Evolutionary conservation across 345 rosid genomes (phyloP).

Genomic region (Iberis pinnata): DNA sequence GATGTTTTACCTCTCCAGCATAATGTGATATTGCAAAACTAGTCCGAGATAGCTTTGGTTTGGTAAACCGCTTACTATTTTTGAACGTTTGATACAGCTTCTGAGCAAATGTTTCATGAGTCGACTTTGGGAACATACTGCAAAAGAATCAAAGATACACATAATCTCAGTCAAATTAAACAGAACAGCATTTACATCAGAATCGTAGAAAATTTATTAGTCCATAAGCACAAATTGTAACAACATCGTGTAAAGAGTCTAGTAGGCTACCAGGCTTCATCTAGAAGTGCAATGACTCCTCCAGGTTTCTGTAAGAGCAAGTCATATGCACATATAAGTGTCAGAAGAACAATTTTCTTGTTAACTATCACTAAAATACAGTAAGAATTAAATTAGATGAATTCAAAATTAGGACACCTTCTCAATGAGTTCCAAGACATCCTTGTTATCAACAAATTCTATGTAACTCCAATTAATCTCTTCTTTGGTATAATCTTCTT

Average conservation of each 20-base stretch:
- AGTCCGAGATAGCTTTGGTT: constrained; percentile 98
- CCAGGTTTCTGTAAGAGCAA: constrained; percentile 85
- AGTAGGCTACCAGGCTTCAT: constrained; percentile 89
- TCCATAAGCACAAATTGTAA: constrained; percentile 12
- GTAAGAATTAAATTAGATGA: background rate
- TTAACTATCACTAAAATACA: background rate
- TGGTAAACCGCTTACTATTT: constrained; percentile 85
- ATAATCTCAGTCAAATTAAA: constrained; percentile 7
- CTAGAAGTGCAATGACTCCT: constrained; percentile 93
- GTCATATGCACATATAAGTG: constrained; percentile 7
- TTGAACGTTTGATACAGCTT: constrained; percentile 96
- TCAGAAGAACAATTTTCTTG: constrained; percentile 4
- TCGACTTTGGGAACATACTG: constrained; percentile 98
- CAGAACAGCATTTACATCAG: constrained; percentile 13
- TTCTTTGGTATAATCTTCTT: constrained; percentile 96
- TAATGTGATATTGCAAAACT: constrained; percentile 89
- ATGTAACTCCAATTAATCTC: constrained; percentile 99
- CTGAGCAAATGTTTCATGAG: constrained; percentile 98
- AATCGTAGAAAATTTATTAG: constrained; percentile 2
- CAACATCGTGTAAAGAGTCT: constrained; percentile 16
- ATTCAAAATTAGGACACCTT: constrained; percentile 48
- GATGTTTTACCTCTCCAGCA: constrained; percentile 88
- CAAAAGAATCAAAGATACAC: constrained; percentile 27
- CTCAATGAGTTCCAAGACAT: constrained; percentile 94
- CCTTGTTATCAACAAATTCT: constrained; percentile 99